A percentile compares a stretch with the other conserved stretches of the same genome.
These are phyloP conservation scores for Lumnitzera racemosa DNA, from an alignment of 345 rosid species.

Conservation along the genomic window DNA sequence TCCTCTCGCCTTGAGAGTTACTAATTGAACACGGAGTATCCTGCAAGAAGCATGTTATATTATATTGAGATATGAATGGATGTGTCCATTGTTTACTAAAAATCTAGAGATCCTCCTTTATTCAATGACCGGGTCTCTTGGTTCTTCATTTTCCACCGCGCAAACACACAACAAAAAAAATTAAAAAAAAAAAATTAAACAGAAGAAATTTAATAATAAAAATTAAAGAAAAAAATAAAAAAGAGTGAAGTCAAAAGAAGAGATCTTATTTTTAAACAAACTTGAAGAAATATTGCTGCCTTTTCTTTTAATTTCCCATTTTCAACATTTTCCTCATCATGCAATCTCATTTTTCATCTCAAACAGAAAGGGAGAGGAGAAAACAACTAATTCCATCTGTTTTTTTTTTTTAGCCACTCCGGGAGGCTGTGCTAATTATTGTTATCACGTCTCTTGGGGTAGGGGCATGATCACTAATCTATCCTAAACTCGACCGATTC, in stretches of 20 bases:
- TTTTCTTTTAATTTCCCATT: background rate
- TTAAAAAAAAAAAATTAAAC: background rate
- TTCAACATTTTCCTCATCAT: conserved; percentile 8
- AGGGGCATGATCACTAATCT: background rate
- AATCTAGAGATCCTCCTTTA: conserved; percentile 29
- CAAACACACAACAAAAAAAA: background rate
- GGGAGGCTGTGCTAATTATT: conserved; percentile 18
- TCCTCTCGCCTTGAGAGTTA: no score
- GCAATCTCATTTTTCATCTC: conserved; percentile 13
- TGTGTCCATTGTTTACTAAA: conserved; percentile 20
- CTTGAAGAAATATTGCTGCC: background rate
- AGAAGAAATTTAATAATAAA: background rate
- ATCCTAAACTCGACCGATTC: no score
- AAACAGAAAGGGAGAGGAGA: conserved; percentile 18
- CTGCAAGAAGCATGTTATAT: no score
- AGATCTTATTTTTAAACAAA: background rate
- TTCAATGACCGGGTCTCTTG: conserved; percentile 36
- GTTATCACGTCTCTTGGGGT: conserved; percentile 20
- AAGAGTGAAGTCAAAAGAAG: background rate
- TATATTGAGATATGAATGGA: no score
- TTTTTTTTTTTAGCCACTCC: conserved; percentile 23
- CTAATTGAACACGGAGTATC: no score
- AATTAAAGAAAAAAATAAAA: background rate
- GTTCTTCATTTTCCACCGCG: conserved; percentile 17
- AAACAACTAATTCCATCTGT: conserved; percentile 4